phyloP scores from a whole-genome alignment of 2,329 filamentous ascomycete species.

The Phyllosticta capitalensis region DNA sequence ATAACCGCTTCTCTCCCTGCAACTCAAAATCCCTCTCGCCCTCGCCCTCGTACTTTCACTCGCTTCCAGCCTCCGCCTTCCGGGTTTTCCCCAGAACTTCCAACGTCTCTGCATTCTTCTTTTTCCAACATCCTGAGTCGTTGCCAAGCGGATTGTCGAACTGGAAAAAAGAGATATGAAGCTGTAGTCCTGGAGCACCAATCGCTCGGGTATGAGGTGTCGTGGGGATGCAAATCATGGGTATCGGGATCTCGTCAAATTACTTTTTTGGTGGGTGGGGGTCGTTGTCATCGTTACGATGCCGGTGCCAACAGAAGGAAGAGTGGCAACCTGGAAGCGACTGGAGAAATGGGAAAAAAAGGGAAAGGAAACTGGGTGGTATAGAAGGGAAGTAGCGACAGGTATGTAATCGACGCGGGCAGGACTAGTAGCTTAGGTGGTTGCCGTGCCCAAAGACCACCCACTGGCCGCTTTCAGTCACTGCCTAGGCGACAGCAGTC shows the following conservation, averaged over 20 bases:
- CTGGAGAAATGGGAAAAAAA: conserved; percentile 1
- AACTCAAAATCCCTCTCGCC: conserved; percentile 11
- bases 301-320: conserved; percentile 12
- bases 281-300: conserved; percentile 14
- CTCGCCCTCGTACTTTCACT: conserved; percentile 10
- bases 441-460: conserved; percentile 8
- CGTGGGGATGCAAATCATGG: conserved; percentile 31
- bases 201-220: conserved; percentile 13
- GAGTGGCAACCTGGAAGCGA: conserved; percentile 12
- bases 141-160: conserved; percentile 9
- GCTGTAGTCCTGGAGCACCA: conserved; percentile 9
- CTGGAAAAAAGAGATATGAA: conserved; percentile 9
- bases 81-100: conserved; percentile 8
- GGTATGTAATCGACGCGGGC: conserved; percentile 4
- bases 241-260: conserved; percentile 35
- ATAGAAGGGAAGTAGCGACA: conserved; percentile 12
- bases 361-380: conserved; percentile 8
- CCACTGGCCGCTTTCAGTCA: conserved; percentile 7
- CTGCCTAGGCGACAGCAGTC: conserved; percentile 27
- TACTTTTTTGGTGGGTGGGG: conserved; percentile 7
- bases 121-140: neutral
- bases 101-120: conserved; percentile 1
- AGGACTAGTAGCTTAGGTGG: neutral
- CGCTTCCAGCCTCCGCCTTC: conserved; percentile 12
- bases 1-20: conserved; percentile 12